Percentiles rank a stretch among this genome's conserved stretches.
phyloP scores from a whole-genome alignment of 352 stramenopile genomes.

The Globisporangium cylindrosporum region DNA sequence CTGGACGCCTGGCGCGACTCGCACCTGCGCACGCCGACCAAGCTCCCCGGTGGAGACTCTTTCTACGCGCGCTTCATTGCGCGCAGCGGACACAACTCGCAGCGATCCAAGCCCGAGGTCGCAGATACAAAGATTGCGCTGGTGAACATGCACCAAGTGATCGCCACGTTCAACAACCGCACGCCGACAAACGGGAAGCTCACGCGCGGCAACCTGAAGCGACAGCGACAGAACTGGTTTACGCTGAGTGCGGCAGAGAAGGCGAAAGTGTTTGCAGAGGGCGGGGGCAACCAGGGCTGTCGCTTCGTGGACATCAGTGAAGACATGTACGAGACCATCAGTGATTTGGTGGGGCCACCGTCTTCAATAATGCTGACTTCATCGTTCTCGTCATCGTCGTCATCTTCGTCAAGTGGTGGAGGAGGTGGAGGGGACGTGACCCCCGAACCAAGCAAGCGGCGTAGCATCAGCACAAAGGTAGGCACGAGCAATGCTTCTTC shows the following conservation, averaged over 20 bases:
- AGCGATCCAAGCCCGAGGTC: conserved; percentile 17
- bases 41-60: conserved; percentile 6
- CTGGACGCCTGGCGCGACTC: conserved; percentile 14
- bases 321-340: conserved; percentile 13
- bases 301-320: conserved; percentile 13
- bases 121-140: conserved; percentile 15
- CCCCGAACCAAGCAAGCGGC: conserved; percentile 4
- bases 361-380: background rate
- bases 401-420: background rate
- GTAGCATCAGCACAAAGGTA: conserved; percentile 8
- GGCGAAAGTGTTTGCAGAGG: background rate
- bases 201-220: conserved; percentile 11
- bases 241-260: background rate
- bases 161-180: conserved; percentile 5
- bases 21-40: conserved; percentile 9
- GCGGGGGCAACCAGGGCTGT: background rate
- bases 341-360: conserved; percentile 1
- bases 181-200: conserved; percentile 7
- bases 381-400: background rate
- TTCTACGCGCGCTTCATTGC: conserved; percentile 19
- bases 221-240: conserved; percentile 18
- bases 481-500: conserved; percentile 4
- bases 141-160: conserved; percentile 14
- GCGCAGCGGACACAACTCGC: conserved; percentile 13
- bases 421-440: background rate